Evolutionary conservation across 1,284 basidiomycete genomes (phyloP), one percentile per base, ranked within the genome.

Genomic region (Pyrrhoderma noxium): DNA sequence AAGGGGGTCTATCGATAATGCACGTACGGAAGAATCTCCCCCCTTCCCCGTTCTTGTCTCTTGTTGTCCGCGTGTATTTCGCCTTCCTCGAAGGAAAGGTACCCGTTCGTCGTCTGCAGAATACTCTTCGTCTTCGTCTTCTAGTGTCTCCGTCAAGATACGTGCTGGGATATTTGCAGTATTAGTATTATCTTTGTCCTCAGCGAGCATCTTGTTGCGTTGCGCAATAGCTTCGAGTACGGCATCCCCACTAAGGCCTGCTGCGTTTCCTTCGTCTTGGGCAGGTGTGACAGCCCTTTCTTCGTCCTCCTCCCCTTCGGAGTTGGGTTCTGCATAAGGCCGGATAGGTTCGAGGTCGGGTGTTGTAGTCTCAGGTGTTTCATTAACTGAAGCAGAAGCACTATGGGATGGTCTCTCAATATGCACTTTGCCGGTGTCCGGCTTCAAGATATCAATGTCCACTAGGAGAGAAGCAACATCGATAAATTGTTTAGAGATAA

Each of bases 401-500:
- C 67, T 65, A 52, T 66, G 64, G 2, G 67, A 60, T 7, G 89
- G 92, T 16, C 92, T 82, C 61, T 91, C 86, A 59, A 94, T 89
- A 25, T 75, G 76, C 58, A 86, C 69, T 59, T 84, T 80, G 55
- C 87, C 80, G 8, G 80, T 85, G 55, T 86, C 85, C 3, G 90
- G 89, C 65, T 95, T 95, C 51, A 91, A 77, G 61, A 96, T 97
- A 62, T 95, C 90, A 51, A 82, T 87, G 53, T 93, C 92, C 92
- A 95, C 89, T 89, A 65, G 11, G 11, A 11, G 27, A 31, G 11
- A 31, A 11, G 23, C 9, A 38, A 9, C 21, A 23, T 44, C 31
- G 22, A n/a, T 19, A 27, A 16, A 2, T 11, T 16, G 9, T 45
- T 9, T 45, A 16, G 11, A 11, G 7, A 31, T 31, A 5, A 31